These are phyloP conservation scores for Zelonia costaricensis DNA, from an alignment of 208 protist genomes.

Conservation along the genomic window DNA sequence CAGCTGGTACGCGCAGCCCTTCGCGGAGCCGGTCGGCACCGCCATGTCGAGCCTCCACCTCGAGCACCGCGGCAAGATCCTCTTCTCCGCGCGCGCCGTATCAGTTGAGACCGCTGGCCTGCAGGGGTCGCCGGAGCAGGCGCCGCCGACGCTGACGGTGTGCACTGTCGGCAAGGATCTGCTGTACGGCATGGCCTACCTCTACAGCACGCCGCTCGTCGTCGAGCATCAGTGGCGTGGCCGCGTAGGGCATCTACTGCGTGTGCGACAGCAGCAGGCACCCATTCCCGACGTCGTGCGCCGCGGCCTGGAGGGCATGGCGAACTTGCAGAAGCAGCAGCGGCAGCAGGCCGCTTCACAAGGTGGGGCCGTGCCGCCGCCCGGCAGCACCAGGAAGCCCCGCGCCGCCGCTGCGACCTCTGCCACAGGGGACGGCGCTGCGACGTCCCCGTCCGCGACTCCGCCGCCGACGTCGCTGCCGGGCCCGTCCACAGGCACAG, in stretches of 20 bases:
- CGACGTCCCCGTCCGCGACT: background rate
- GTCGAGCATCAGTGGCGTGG: constrained; percentile 74
- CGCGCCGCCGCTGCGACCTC: too few relatives aligned
- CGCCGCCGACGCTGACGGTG: constrained; percentile 26
- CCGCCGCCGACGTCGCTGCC: background rate
- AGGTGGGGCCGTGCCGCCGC: too few relatives aligned
- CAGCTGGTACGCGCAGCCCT: constrained; percentile 64
- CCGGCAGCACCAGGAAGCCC: too few relatives aligned
- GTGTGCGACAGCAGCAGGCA: constrained; percentile 23
- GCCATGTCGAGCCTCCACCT: constrained; percentile 56
- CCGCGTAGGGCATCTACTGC: constrained; percentile 53
- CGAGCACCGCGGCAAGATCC: constrained; percentile 45
- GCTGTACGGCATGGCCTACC: constrained; percentile 75
- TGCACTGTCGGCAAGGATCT: constrained; percentile 62
- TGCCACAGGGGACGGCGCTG: too few relatives aligned
- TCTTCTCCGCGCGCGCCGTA: constrained; percentile 59
- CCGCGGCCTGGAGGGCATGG: constrained; percentile 11
- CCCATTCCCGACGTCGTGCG: constrained; percentile 26
- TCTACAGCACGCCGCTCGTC: constrained; percentile 67
- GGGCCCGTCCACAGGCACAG: background rate
- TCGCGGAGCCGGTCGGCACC: constrained; percentile 35
- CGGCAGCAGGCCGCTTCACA: too few relatives aligned
- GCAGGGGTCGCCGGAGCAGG: constrained; percentile 35
- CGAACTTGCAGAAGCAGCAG: background rate
- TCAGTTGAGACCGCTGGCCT: constrained; percentile 42